Conservation (phyloP, 345 rosid genomes). For the Lenwebbia sp. region DNA sequence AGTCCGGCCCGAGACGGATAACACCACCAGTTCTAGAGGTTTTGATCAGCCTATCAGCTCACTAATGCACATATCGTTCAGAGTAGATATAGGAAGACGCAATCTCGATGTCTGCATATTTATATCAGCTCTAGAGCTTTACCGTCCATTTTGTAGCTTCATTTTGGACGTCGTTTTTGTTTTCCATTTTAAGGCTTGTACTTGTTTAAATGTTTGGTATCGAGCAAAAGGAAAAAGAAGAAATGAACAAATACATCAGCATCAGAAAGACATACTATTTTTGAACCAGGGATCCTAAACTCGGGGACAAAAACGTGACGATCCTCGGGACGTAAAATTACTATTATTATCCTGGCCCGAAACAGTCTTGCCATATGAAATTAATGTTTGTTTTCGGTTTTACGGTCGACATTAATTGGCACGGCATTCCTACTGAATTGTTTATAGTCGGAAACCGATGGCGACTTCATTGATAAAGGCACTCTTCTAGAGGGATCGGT, state of each 20-base stretch:
- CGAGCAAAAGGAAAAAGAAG: not conserved
- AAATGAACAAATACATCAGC: not conserved
- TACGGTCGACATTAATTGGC: not conserved
- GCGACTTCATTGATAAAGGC: not conserved
- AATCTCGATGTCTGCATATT: not conserved
- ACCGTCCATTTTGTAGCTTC: not conserved
- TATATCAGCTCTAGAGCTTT: not conserved
- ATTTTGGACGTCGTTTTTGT: not conserved
- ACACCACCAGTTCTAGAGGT: not conserved
- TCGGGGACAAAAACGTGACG: not conserved
- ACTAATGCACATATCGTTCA: not conserved
- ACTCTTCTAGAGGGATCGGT: not conserved
- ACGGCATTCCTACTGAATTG: not conserved
- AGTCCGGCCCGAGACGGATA: not conserved
- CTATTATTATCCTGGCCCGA: not conserved
- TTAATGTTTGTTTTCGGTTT: not conserved
- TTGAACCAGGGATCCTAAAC: not conserved
- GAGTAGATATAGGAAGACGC: not conserved
- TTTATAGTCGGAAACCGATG: not conserved
- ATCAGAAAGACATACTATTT: not conserved
- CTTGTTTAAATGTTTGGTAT: not conserved
- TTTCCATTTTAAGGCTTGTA: not conserved
- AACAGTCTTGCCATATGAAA: not conserved
- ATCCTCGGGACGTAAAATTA: not conserved
- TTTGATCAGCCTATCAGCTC: not conserved